Evolutionary conservation across 306 rosid genomes (phyloP).

Genomic region (Heteromeles arbutifolia): DNA sequence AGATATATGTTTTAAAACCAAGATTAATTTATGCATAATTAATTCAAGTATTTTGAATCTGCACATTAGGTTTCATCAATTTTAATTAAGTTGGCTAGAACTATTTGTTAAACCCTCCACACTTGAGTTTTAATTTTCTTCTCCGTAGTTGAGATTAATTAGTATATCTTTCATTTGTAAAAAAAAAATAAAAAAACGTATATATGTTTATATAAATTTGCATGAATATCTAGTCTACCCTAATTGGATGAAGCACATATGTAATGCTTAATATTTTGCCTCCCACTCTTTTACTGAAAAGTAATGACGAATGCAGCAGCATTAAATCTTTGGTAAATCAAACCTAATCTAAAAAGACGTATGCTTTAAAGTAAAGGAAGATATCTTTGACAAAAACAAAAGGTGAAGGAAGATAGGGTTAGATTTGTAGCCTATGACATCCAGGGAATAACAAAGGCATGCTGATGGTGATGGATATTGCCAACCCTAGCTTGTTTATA

Average conservation of each 20-base stretch:
- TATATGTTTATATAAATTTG: not conserved
- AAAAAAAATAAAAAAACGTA: not conserved
- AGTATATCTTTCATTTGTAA: no score
- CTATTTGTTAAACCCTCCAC: no score
- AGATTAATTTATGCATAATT: not conserved
- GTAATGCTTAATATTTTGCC: not conserved
- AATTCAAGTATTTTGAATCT: not conserved
- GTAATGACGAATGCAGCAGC: slow-evolving; percentile 37
- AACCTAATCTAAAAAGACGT: slow-evolving; percentile 41
- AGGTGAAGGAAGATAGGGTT: slow-evolving; percentile 20
- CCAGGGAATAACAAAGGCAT: slow-evolving; percentile 18
- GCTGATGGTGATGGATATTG: slow-evolving; percentile 38
- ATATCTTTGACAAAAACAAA: not conserved
- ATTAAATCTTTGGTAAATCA: slow-evolving; percentile 11
- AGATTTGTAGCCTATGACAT: slow-evolving; percentile 14
- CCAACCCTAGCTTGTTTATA: slow-evolving; percentile 4
- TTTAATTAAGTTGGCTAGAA: no score
- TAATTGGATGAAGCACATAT: not conserved
- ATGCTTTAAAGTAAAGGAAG: slow-evolving; percentile 27
- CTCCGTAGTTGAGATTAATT: no score
- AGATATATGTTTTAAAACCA: slow-evolving; percentile 5
- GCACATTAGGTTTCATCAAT: not conserved
- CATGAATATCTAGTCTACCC: not conserved
- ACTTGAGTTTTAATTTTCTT: no score
- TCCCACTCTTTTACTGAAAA: slow-evolving; percentile 6